Percentiles rank a stretch among this genome's conserved stretches.
Conservation (phyloP, 2,329 filamentous ascomycete species). For the Didymellaceae sp. region DNA sequence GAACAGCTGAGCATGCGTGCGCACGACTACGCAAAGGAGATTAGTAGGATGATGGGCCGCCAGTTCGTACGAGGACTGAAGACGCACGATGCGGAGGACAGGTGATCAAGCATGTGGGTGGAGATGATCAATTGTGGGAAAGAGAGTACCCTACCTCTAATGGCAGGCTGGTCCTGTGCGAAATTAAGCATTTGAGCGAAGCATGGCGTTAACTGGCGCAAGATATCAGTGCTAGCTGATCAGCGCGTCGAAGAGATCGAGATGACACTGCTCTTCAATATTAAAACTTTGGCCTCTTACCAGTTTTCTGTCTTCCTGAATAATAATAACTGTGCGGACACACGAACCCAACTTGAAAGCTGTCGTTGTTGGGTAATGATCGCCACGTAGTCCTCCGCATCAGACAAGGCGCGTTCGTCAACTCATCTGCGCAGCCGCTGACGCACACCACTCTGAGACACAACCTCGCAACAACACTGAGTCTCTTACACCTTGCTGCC, state of each 20-base stretch:
- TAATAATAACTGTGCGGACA: not conserved
- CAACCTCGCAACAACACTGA: not conserved
- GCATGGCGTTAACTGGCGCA: slow-evolving; percentile 13
- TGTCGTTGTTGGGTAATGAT: slow-evolving; percentile 7
- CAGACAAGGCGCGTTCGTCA: slow-evolving; percentile 11
- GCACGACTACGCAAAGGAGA: slow-evolving; percentile 35
- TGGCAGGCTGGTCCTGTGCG: slow-evolving; percentile 10
- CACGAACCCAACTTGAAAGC: not conserved
- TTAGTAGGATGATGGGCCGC: slow-evolving; percentile 36
- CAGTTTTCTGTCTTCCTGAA: not conserved
- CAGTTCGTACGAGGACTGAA: slow-evolving; percentile 33
- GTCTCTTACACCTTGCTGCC: too few relatives aligned
- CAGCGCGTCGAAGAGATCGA: not conserved
- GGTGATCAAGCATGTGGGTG: not conserved
- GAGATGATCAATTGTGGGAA: too few relatives aligned
- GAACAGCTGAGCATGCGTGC: slow-evolving; percentile 30
- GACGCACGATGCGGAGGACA: slow-evolving; percentile 6
- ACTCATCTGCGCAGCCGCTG: slow-evolving; percentile 13
- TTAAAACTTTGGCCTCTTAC: not conserved
- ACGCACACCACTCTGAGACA: slow-evolving; percentile 9
- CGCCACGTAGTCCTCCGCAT: slow-evolving; percentile 12
- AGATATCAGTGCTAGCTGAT: slow-evolving; percentile 5
- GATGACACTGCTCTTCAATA: slow-evolving; percentile 2
- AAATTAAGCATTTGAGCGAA: slow-evolving; percentile 11
- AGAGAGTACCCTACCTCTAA: too few relatives aligned